Conservation (phyloP, 192 early-diverging fungal species). For the Pilobolus umbonatus region DNA sequence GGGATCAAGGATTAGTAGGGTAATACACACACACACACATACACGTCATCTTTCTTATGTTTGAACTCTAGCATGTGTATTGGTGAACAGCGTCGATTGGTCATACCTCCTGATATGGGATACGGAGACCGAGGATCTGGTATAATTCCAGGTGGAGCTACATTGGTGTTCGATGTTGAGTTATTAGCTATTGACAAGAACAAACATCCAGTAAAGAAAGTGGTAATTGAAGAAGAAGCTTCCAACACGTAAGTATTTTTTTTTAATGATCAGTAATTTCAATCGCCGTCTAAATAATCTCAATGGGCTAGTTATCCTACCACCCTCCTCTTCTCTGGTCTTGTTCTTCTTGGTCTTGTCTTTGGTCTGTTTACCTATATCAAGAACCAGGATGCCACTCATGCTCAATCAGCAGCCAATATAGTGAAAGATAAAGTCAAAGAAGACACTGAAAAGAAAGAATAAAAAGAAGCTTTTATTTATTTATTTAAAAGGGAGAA, state of each 20-base stretch:
- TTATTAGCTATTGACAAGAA: slow-evolving; percentile 48
- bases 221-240: neutral
- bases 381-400: too few relatives aligned
- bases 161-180: slow-evolving; percentile 79
- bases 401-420: too few relatives aligned
- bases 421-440: too few relatives aligned
- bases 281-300: too few relatives aligned
- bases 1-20: slow-evolving; percentile 69
- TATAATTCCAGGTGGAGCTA: slow-evolving; percentile 75
- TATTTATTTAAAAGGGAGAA: slow-evolving; percentile 37
- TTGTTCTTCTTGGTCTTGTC: too few relatives aligned
- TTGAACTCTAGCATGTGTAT: slow-evolving; percentile 58
- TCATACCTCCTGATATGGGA: slow-evolving; percentile 63
- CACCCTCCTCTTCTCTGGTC: too few relatives aligned
- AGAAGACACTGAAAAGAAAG: neutral
- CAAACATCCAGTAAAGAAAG: neutral
- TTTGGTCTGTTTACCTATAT: too few relatives aligned
- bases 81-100: slow-evolving; percentile 72
- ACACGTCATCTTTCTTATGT: neutral
- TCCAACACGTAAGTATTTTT: neutral
- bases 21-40: slow-evolving; percentile 6
- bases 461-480: neutral
- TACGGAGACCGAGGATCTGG: slow-evolving; percentile 77
- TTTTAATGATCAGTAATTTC: too few relatives aligned
- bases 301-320: too few relatives aligned